These are phyloP conservation scores for Elaeis oleifera DNA, from an alignment of 202 grass and related monocot species.

Conservation along the genomic window DNA sequence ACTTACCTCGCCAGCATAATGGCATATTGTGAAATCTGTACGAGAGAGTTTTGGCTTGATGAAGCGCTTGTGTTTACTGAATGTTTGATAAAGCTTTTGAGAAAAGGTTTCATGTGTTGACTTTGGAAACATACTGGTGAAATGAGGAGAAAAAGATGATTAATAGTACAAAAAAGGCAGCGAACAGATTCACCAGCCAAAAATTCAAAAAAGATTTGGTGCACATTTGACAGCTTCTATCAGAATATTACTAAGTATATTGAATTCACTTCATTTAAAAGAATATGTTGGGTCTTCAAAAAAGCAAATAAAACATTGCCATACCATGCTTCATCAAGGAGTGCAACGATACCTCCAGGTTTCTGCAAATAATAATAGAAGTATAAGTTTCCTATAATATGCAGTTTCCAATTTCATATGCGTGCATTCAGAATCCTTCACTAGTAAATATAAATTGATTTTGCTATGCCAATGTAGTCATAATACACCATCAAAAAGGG, in stretches of 20 bases:
- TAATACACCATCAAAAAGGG: too few relatives aligned
- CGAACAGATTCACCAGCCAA: background rate
- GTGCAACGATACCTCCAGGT: constrained; percentile 22
- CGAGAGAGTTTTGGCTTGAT: constrained; percentile 93
- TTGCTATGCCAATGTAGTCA: too few relatives aligned
- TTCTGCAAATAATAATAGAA: constrained; percentile 9
- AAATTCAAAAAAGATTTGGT: background rate
- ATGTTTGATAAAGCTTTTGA: constrained; percentile 97
- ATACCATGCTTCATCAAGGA: constrained; percentile 26
- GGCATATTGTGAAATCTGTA: constrained; percentile 87
- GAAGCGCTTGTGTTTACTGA: constrained; percentile 82
- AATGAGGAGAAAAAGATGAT: constrained; percentile 10
- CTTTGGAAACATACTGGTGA: constrained; percentile 92
- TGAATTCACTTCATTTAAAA: background rate
- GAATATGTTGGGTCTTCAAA: background rate
- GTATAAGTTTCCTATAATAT: background rate
- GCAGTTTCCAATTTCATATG: background rate
- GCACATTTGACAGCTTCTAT: too few relatives aligned
- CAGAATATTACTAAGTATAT: too few relatives aligned
- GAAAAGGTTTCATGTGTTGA: constrained; percentile 97
- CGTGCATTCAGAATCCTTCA: background rate
- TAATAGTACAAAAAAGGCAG: background rate
- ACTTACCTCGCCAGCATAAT: constrained; percentile 93
- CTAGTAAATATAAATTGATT: too few relatives aligned
- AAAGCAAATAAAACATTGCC: background rate